A percentile compares a stretch with the other conserved stretches of the same genome.
Conservation (phyloP, 2,329 filamentous ascomycete species). For the Colletotrichum liriopes region DNA sequence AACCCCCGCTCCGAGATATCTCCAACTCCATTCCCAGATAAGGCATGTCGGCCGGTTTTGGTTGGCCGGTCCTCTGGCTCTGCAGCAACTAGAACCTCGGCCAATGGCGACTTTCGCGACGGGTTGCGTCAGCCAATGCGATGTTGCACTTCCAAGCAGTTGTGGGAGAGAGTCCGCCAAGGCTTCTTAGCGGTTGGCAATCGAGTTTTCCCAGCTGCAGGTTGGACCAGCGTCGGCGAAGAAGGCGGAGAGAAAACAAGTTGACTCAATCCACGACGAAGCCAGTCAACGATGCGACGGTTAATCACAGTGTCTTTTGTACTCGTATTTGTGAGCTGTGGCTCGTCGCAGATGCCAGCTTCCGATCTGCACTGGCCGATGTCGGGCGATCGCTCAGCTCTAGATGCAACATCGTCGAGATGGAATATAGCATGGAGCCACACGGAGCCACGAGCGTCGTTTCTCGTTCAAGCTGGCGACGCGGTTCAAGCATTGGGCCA, state of each 20-base stretch:
- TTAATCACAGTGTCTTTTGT: not conserved
- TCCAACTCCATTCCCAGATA: conserved; percentile 33
- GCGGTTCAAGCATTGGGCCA: not conserved
- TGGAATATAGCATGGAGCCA: not conserved
- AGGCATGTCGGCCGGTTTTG: conserved; percentile 25
- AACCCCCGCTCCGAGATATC: conserved; percentile 37
- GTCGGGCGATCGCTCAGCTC: not conserved
- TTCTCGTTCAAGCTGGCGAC: not conserved
- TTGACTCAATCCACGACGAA: too few species aligned
- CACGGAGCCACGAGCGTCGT: not conserved
- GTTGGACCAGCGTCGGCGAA: too few species aligned
- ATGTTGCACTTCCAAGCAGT: not conserved
- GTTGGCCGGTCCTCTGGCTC: not conserved
- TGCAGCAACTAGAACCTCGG: not conserved
- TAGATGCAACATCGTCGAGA: not conserved
- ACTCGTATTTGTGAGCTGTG: too few species aligned
- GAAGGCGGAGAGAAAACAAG: not conserved
- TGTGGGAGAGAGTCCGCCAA: not conserved
- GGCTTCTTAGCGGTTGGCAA: not conserved
- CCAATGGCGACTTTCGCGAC: not conserved
- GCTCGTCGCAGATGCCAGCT: not conserved
- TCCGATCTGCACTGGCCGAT: too few species aligned
- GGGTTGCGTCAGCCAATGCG: conserved; percentile 6
- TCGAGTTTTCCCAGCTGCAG: not conserved
- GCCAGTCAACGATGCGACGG: not conserved